phyloP scores from a whole-genome alignment of 2,329 filamentous ascomycete genomes.

The Fusarium sp. region DNA sequence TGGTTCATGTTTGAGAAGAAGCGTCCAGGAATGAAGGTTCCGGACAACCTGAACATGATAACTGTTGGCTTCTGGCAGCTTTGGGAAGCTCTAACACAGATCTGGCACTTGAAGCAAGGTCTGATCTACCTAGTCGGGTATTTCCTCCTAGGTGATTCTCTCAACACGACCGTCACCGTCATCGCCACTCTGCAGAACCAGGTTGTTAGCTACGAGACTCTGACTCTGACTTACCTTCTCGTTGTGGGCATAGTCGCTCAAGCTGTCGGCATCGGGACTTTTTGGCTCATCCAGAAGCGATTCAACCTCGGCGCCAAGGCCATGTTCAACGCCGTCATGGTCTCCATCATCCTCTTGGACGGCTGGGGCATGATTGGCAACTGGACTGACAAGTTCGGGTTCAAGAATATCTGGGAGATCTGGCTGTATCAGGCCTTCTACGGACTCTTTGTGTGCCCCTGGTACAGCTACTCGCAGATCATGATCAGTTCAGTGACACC shows the following conservation, averaged over 20 bases:
- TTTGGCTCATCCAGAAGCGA: constrained; percentile 69
- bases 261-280: constrained; percentile 67
- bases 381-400: constrained; percentile 56
- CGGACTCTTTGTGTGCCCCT: constrained; percentile 72
- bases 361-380: constrained; percentile 59
- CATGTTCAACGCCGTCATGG: constrained; percentile 73
- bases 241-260: constrained; percentile 72
- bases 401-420: constrained; percentile 57
- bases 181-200: constrained; percentile 71
- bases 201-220: constrained; percentile 70
- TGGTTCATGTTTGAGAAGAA: constrained; percentile 74
- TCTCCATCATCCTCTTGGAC: constrained; percentile 68
- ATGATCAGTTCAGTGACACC: constrained; percentile 77
- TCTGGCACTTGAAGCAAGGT: constrained; percentile 72
- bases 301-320: constrained; percentile 69
- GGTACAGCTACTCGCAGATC: constrained; percentile 76
- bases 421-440: constrained; percentile 64
- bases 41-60: constrained; percentile 56
- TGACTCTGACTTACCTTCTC: constrained; percentile 71
- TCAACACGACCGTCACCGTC: constrained; percentile 76
- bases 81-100: constrained; percentile 63
- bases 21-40: constrained; percentile 62
- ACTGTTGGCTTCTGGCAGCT: constrained; percentile 70
- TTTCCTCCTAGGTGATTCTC: constrained; percentile 73
- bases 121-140: constrained; percentile 72